Percentiles rank a stretch among this genome's conserved stretches.
phyloP scores from a whole-genome alignment of 306 rosid species.

The Quercus mongolica region DNA sequence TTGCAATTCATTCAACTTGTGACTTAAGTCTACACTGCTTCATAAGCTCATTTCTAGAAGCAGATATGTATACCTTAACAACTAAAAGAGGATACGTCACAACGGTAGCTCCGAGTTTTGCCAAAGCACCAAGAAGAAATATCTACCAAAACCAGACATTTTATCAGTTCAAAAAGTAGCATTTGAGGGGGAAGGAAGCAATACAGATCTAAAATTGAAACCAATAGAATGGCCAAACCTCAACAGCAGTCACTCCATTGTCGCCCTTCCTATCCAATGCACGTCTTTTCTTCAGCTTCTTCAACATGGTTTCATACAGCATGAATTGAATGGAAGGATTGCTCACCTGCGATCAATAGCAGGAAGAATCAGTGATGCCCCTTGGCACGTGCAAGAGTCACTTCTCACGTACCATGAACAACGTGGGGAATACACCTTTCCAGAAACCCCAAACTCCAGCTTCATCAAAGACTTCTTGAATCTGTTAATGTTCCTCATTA shows the following conservation, averaged over 20 bases:
- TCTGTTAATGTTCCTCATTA: constrained; percentile 32
- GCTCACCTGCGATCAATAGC: constrained; percentile 67
- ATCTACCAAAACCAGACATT: constrained; percentile 47
- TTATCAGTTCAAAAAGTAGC: constrained; percentile 15
- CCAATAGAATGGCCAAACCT: constrained; percentile 41
- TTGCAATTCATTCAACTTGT: background rate
- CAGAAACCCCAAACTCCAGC: constrained; percentile 86
- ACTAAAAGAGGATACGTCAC: constrained; percentile 92
- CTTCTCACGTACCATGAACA: constrained; percentile 79
- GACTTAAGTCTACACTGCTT: background rate
- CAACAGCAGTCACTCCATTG: constrained; percentile 62
- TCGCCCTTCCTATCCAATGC: constrained; percentile 36
- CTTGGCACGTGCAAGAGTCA: constrained; percentile 19
- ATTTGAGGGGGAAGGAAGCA: background rate
- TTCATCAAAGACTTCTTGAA: constrained; percentile 77
- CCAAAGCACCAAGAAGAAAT: constrained; percentile 91
- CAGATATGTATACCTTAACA: constrained; percentile 63
- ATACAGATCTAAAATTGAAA: background rate
- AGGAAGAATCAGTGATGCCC: constrained; percentile 39
- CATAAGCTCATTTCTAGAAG: constrained; percentile 5
- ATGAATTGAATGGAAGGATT: constrained; percentile 97
- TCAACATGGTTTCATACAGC: constrained; percentile 88
- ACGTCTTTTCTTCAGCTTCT: constrained; percentile 60
- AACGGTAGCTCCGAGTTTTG: constrained; percentile 95
- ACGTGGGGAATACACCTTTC: constrained; percentile 88